Evolutionary conservation across 23 red algal species (phyloP).

Genomic region (Gracilaria gracilis): DNA sequence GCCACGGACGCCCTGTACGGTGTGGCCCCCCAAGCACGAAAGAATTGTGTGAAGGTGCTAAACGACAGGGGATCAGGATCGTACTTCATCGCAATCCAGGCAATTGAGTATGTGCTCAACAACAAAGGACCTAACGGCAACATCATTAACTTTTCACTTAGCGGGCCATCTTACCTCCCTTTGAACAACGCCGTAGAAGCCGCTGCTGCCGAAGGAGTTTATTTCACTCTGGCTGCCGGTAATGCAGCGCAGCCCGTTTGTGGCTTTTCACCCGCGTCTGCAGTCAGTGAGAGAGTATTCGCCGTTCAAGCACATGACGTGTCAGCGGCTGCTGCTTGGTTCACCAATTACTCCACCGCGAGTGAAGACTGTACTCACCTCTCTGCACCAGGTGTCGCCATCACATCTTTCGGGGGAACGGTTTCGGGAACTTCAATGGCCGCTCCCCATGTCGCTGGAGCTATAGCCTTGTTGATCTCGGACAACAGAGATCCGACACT

Average conservation of each 20-base stretch:
- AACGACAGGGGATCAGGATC: constrained; percentile 13
- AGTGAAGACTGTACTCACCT: constrained; percentile 33
- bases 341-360: constrained; percentile 29
- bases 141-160: constrained; percentile 47
- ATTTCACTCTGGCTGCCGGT: constrained; percentile 42
- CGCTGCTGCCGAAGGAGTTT: constrained; percentile 16
- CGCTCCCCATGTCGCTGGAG: constrained; percentile 65
- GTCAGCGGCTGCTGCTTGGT: not conserved
- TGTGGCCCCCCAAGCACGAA: constrained; percentile 17
- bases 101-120: constrained; percentile 12
- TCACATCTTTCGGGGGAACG: constrained; percentile 20
- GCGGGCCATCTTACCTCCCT: not conserved
- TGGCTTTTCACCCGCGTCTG: constrained; percentile 23
- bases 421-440: constrained; percentile 54
- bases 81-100: constrained; percentile 6
- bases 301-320: constrained; percentile 45
- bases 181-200: constrained; percentile 39
- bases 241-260: constrained; percentile 25
- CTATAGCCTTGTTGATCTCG: constrained; percentile 53
- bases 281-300: not conserved
- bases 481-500: constrained; percentile 9
- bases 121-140: constrained; percentile 34
- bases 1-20: constrained; percentile 22
- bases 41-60: constrained; percentile 48
- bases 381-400: constrained; percentile 49